Conservation (phyloP, 1,284 basidiomycete genomes). For the Meira nashicola region DNA sequence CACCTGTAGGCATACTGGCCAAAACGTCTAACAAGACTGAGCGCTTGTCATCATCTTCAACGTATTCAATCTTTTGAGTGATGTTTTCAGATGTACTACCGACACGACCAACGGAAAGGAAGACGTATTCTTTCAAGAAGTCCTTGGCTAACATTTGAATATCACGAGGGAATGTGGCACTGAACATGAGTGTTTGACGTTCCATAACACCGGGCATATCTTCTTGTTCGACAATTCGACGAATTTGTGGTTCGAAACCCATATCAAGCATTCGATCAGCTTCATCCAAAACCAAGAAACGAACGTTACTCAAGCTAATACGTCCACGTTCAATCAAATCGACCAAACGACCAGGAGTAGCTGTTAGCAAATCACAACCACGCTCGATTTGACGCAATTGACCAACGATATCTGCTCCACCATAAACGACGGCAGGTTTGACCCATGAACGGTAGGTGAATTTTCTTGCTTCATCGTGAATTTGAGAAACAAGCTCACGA, state of each 20-base stretch:
- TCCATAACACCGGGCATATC: conserved; percentile 92
- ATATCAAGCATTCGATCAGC: conserved; percentile 99
- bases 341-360: conserved; percentile 97
- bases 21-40: conserved; percentile 93
- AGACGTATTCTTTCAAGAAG: conserved; percentile 79
- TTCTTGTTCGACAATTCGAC: conserved; percentile 93
- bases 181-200: conserved; percentile 99
- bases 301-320: conserved; percentile 92
- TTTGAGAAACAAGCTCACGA: conserved; percentile 97
- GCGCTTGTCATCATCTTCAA: conserved; percentile 95
- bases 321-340: conserved; percentile 96
- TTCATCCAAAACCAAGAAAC: conserved; percentile 97
- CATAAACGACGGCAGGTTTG: conserved; percentile 95
- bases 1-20: conserved; percentile 67
- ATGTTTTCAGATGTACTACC: conserved; percentile 99
- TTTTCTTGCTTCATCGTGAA: conserved; percentile 98
- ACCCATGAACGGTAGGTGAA: conserved; percentile 99
- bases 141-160: conserved; percentile 95
- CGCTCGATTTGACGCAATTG: conserved; percentile 92
- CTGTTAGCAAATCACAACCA: conserved; percentile 92
- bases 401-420: conserved; percentile 93
- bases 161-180: conserved; percentile 97
- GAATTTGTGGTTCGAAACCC: conserved; percentile 99
- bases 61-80: conserved; percentile 95
- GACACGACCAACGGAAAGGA: conserved; percentile 96